phyloP scores from a whole-genome alignment of 2,329 filamentous ascomycete genomes.

The Stagonosporopsis rhizophila region DNA sequence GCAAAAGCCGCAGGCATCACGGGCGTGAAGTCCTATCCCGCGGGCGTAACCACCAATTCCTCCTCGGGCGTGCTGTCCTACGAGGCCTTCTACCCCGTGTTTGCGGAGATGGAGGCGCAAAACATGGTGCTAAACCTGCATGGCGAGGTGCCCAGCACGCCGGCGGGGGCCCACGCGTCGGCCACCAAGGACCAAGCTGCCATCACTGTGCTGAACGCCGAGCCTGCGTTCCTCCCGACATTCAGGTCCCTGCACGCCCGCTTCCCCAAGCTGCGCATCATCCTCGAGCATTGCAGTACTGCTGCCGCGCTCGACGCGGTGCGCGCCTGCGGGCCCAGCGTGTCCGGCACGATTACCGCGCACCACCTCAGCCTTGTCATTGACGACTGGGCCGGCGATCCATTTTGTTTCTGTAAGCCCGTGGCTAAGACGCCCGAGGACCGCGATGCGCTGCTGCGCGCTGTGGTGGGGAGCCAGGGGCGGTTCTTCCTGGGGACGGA shows the following conservation, averaged over 20 bases:
- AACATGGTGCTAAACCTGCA: slow-evolving; percentile 91
- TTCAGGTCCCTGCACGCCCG: slow-evolving; percentile 73
- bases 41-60: slow-evolving; percentile 60
- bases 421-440: slow-evolving; percentile 70
- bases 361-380: slow-evolving; percentile 85
- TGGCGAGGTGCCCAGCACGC: slow-evolving; percentile 75
- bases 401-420: slow-evolving; percentile 82
- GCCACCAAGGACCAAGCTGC: slow-evolving; percentile 20
- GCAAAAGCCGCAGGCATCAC: slow-evolving; percentile 75
- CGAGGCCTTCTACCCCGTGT: slow-evolving; percentile 76
- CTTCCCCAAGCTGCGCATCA: slow-evolving; percentile 74
- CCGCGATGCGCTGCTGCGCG: slow-evolving; percentile 73
- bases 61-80: slow-evolving; percentile 73
- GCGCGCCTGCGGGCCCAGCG: slow-evolving; percentile 75
- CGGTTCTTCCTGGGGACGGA: slow-evolving; percentile 80
- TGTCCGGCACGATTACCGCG: slow-evolving; percentile 82
- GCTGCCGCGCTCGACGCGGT: slow-evolving; percentile 82
- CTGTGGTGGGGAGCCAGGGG: slow-evolving; percentile 60
- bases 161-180: slow-evolving; percentile 26
- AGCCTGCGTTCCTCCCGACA: slow-evolving; percentile 81
- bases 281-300: slow-evolving; percentile 87
- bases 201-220: slow-evolving; percentile 66
- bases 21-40: slow-evolving; percentile 74
- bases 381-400: slow-evolving; percentile 72
- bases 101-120: slow-evolving; percentile 86